Evolutionary conservation across 495 filamentous ascomycete species (phyloP), one percentile per base, ranked within the genome.

Genomic region (Neurospora sp.): DNA sequence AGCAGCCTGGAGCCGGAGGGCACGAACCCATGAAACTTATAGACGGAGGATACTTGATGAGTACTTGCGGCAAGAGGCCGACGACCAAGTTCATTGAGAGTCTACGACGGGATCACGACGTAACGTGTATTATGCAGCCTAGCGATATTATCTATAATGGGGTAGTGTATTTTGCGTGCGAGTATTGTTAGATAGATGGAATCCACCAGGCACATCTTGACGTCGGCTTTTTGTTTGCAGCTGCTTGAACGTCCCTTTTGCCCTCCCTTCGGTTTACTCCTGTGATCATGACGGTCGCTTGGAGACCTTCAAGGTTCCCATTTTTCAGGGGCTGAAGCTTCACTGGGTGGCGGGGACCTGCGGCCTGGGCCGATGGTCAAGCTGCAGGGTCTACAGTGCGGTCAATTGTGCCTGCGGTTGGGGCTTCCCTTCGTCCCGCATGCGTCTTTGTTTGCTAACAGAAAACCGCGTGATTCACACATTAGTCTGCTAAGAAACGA

Each of bases 1-100:
- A 86, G 83, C 73, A 87, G 82, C 71, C n/a, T 42, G 20, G 74
- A 38, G n/a, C 69, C 71, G n/a, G 27, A 61, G 12, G 27, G 53
- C 14, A 35, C 1, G 22, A 35, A 31, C 6, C 6, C 27, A 61
- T 61, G 27, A 61, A 53, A 10, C 22, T 35, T 35, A 35, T 61
- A 61, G n/a, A n/a, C n/a, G n/a, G n/a, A n/a, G n/a, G n/a, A n/a
- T n/a, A n/a, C n/a, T n/a, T n/a, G n/a, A n/a, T n/a, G n/a, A n/a
- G n/a, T n/a, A n/a, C n/a, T n/a, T n/a, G n/a, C n/a, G n/a, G n/a
- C n/a, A n/a, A n/a, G n/a, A n/a, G 53, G 35, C 6, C 22, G 45
- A 12, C 4, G 2, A 27, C 44, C 8, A 47, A 47, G 44, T 22
- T 20, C 47, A 31, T 31, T 14, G 53, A 16, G 27, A 59, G 47